Base-by-base conservation (phyloP, 345 rosid genomes). In the Nephelium lappaceum region DNA sequence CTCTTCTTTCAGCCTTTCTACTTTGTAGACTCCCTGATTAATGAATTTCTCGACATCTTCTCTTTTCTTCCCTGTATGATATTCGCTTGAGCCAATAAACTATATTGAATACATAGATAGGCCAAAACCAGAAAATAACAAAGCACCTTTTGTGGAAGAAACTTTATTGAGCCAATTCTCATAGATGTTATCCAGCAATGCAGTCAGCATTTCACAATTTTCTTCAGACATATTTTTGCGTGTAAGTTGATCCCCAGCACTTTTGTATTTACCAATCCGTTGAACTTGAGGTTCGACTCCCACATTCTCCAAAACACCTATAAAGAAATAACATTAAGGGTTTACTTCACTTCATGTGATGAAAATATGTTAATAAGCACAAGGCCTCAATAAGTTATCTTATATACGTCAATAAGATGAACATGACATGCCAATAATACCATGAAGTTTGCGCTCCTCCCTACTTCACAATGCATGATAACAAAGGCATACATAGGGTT, bases 241-340 rank as follows among this genome's bases (percentile, higher is more conserved):
- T 1, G 85, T 73, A 74, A 95, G 93, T 81, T 92, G 99, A 81
- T 95, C 99, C 72, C 99, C 99, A 38, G 95, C 95, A 87, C 98
- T 93, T 87, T 93, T 95, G 82, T 92, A 95, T 83, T 95, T 95
- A 53, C 99, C 99, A 81, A 95, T 91, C 83, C 98, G 87, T 88
- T 93, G 87, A 38, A 95, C 92, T 83, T 93, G 95, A 49, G 97
- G 98, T 83, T 93, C 90, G 81, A 93, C 82, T 75, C 99, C 99
- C 72, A 93, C 87, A 64, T 93, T 93, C 85, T 95, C 99, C 81
- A 95, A 76, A 67, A 90, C 89, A 84, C 99, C 99, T 95, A 86
- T 57, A 80, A 80, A 78, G 66, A 75, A 76, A 49, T 75, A 73
- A 73, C 69, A 3, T 24, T 19, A 27, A 55, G 31, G 65, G 25